phyloP scores from a whole-genome alignment of 371 early-diverging fungal species.

The Saksenaea oblongispora region DNA sequence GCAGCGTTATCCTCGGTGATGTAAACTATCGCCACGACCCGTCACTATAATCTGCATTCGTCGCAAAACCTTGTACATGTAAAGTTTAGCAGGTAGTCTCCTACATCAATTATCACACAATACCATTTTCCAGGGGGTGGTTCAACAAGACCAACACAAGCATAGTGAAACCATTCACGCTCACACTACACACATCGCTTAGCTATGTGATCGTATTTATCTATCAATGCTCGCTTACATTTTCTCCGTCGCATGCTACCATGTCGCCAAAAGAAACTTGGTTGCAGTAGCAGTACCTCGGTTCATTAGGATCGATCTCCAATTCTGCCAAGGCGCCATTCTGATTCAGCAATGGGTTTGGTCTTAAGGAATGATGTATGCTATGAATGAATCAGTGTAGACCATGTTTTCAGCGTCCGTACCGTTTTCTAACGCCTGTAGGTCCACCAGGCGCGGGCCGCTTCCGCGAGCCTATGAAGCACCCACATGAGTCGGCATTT shows the following conservation, averaged over 20 bases:
- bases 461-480: constrained; percentile 10
- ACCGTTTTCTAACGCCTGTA: constrained; percentile 7
- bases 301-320: constrained; percentile 89
- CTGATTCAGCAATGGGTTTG: constrained; percentile 15
- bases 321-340: constrained; percentile 42
- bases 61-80: constrained; percentile 17
- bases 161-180: constrained; percentile 91
- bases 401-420: background rate
- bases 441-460: constrained; percentile 8
- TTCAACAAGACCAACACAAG: constrained; percentile 79
- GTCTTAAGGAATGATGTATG: constrained; percentile 29
- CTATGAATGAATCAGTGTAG: constrained; percentile 7
- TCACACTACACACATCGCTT: constrained; percentile 59
- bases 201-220: background rate
- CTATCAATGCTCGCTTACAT: constrained; percentile 52
- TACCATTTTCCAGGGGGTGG: constrained; percentile 90
- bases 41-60: background rate
- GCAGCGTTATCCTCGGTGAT: background rate
- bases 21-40: background rate
- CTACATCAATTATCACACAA: constrained; percentile 59
- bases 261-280: constrained; percentile 93
- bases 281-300: constrained; percentile 87
- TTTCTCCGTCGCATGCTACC: constrained; percentile 90
- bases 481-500: constrained; percentile 3
- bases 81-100: constrained; percentile 18